Conservation (phyloP, 2,329 filamentous ascomycete species). For the Pseudogymnoascus sp. region DNA sequence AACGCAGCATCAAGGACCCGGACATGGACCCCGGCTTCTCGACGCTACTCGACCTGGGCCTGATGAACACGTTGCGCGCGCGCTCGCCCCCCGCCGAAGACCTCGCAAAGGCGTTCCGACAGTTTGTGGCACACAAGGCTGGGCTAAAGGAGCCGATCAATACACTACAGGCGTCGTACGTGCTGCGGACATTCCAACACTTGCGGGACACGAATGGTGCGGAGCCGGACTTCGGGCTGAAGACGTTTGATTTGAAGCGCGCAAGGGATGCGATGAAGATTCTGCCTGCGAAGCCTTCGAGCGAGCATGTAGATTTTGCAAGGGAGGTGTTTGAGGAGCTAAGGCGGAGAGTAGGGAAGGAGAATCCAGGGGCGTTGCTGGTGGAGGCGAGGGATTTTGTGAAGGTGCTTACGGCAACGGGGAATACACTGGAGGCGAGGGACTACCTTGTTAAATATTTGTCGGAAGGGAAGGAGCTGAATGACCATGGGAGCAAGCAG, state of each 20-base stretch:
- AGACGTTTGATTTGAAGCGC: slow-evolving; percentile 13
- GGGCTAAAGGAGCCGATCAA: slow-evolving; percentile 46
- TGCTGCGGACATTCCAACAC: slow-evolving; percentile 53
- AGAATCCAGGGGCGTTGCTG: neutral
- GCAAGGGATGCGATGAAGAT: slow-evolving; percentile 16
- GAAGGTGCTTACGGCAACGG: neutral
- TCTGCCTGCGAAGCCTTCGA: slow-evolving; percentile 18
- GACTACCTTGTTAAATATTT: neutral
- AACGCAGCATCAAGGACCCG: slow-evolving; percentile 52
- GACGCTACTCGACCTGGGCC: slow-evolving; percentile 60
- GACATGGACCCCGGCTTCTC: slow-evolving; percentile 65
- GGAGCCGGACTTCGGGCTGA: slow-evolving; percentile 16
- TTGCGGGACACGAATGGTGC: slow-evolving; percentile 35
- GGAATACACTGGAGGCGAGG: slow-evolving; percentile 5
- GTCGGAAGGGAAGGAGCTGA: slow-evolving; percentile 22
- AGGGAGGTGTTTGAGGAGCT: slow-evolving; percentile 20
- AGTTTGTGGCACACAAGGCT: slow-evolving; percentile 54
- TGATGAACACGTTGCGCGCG: slow-evolving; percentile 53
- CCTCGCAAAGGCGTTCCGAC: slow-evolving; percentile 56
- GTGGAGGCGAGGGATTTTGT: slow-evolving; percentile 21
- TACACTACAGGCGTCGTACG: slow-evolving; percentile 58
- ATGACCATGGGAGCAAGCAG: slow-evolving; percentile 22
- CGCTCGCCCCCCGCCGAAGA: slow-evolving; percentile 58
- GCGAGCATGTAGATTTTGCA: slow-evolving; percentile 19
- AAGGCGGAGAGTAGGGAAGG: slow-evolving; percentile 8